phyloP scores from a whole-genome alignment of 2,329 filamentous ascomycete species.

The Cyphellophora attinorum region DNA sequence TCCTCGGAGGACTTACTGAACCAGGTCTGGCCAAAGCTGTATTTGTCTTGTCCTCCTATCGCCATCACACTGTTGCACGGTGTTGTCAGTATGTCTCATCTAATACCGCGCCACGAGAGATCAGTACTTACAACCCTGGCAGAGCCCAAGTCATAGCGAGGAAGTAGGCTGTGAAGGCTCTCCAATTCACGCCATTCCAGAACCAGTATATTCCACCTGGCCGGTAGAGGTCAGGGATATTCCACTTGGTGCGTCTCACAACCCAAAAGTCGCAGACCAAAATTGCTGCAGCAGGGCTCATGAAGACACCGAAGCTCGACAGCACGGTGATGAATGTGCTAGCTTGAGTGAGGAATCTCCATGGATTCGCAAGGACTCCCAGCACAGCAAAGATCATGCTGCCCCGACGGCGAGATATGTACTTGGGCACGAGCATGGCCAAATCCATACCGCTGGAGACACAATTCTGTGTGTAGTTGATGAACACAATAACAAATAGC shows the following conservation, averaged over 20 bases:
- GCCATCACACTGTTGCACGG: too few species aligned
- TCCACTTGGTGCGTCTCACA: constrained; percentile 3
- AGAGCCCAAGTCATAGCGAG: constrained; percentile 1
- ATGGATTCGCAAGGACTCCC: constrained; percentile 2
- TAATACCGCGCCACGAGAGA: too few species aligned
- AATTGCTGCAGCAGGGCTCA: neutral
- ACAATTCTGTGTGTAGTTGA: constrained; percentile 2
- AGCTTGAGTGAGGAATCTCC: constrained; percentile 1
- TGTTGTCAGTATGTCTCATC: too few species aligned
- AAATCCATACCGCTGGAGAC: constrained; percentile 3
- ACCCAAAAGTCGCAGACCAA: constrained; percentile 6
- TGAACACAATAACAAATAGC: neutral
- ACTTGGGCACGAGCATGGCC: constrained; percentile 3
- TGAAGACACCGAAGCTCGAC: constrained; percentile 1
- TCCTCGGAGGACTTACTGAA: too few species aligned
- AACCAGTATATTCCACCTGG: constrained; percentile 4
- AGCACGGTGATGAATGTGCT: constrained; percentile 3
- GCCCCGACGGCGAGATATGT: constrained; percentile 2
- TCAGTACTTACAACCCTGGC: too few species aligned
- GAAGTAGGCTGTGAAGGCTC: constrained; percentile 1
- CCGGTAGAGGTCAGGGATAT: constrained; percentile 1
- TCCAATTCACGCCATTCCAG: constrained; percentile 1
- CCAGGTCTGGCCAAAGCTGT: too few species aligned
- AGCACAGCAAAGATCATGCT: constrained; percentile 1
- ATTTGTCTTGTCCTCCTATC: too few species aligned